Percentiles rank a stretch among this genome's conserved stretches.
Conservation (phyloP, 305 asterid genomes). For the Fraxinus paxiana region DNA sequence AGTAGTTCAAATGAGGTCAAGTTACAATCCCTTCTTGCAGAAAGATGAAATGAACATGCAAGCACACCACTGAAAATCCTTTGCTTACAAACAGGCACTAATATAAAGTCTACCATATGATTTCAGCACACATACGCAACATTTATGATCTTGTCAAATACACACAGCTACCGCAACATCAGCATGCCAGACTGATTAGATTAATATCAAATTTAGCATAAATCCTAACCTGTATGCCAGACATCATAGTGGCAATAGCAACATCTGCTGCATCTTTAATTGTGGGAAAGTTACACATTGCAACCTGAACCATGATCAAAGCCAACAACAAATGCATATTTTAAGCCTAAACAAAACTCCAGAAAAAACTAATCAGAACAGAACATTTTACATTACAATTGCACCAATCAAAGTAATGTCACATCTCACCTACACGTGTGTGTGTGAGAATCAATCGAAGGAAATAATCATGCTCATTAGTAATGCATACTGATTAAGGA, state of each 20-base stretch:
- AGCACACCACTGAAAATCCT: neutral
- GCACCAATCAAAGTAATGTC: neutral
- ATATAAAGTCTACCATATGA: neutral
- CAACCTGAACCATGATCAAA: constrained; percentile 55
- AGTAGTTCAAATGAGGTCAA: neutral
- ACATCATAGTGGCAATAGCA: constrained; percentile 86
- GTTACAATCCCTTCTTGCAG: neutral
- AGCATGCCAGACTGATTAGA: neutral
- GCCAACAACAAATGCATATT: neutral
- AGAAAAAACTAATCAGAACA: neutral
- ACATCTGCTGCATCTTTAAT: constrained; percentile 97
- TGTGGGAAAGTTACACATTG: constrained; percentile 93
- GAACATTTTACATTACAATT: neutral
- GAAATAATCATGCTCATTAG: neutral
- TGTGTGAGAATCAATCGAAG: neutral
- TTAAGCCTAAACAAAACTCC: neutral
- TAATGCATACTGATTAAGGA: neutral
- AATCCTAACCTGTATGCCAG: constrained; percentile 80
- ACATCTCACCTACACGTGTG: neutral
- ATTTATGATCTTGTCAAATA: neutral
- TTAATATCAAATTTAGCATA: constrained; percentile 3
- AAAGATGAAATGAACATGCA: neutral
- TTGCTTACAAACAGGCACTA: neutral
- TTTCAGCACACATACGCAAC: neutral
- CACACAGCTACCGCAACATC: neutral